A percentile compares a stretch with the other conserved stretches of the same genome.
These are phyloP conservation scores for Cordyceps fumosorosea DNA, from an alignment of 2,329 filamentous ascomycete species.

Conservation along the genomic window DNA sequence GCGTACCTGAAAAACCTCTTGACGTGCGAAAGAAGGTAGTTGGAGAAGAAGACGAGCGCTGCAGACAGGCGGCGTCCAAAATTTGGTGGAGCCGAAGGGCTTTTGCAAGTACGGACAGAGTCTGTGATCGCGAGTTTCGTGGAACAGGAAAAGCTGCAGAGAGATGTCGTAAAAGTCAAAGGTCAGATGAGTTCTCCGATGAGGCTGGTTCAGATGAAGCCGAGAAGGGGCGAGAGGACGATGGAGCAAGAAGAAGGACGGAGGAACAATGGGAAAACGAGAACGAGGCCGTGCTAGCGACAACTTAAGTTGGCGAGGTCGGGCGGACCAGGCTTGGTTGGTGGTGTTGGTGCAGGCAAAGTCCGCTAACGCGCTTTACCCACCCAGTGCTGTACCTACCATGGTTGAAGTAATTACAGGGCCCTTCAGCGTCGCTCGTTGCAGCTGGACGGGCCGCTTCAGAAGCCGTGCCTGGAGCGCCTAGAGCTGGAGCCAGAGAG, in stretches of 20 bases:
- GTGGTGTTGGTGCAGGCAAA: too few relatives aligned
- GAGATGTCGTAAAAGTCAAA: background rate
- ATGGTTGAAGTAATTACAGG: too few relatives aligned
- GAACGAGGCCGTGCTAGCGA: too few relatives aligned
- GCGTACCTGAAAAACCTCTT: constrained; percentile 6
- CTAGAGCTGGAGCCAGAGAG: background rate
- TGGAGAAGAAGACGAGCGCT: background rate
- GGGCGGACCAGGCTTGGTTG: background rate
- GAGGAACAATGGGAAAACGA: background rate
- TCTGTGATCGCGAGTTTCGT: background rate
- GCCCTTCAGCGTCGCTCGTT: background rate
- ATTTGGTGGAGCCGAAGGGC: background rate
- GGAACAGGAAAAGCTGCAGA: background rate
- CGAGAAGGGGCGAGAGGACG: background rate
- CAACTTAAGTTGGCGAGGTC: background rate
- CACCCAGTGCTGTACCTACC: too few relatives aligned
- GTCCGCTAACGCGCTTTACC: too few relatives aligned
- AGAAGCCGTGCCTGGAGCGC: too few relatives aligned
- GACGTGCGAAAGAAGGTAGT: background rate
- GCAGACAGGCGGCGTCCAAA: background rate
- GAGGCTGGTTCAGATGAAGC: background rate
- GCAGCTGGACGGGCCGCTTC: too few relatives aligned
- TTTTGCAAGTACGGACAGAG: background rate
- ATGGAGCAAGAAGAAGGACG: background rate
- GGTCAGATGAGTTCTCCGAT: background rate